phyloP scores from a whole-genome alignment of 345 rosid genomes.

The Barbarea vulgaris region DNA sequence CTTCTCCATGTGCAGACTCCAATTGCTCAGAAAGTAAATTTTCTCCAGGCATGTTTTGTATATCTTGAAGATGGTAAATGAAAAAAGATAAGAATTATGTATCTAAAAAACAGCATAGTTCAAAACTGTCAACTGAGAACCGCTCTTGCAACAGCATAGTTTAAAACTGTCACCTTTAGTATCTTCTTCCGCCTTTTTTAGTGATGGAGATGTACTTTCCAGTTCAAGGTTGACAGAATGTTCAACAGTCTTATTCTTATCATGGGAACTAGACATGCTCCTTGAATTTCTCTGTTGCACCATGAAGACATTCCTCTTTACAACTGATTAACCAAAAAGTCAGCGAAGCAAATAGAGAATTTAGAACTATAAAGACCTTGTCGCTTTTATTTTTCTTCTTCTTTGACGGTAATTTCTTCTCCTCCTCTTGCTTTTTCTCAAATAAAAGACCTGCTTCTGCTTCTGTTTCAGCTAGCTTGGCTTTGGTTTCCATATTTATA shows the following conservation, averaged over 20 bases:
- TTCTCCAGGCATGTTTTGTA: constrained; percentile 16
- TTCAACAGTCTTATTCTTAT: neutral
- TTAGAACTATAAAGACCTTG: constrained; percentile 8
- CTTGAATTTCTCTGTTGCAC: constrained; percentile 4
- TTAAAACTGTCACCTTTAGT: neutral
- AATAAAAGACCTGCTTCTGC: neutral
- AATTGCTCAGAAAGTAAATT: neutral
- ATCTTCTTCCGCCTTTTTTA: neutral
- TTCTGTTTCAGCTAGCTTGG: constrained; percentile 1
- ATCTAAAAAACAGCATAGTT: too few species aligned
- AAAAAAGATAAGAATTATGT: neutral
- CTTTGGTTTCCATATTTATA: neutral
- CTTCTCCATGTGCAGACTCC: neutral
- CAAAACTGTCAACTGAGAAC: neutral
- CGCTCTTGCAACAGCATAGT: constrained; percentile 9
- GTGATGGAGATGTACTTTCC: neutral
- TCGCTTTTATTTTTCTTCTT: constrained; percentile 27
- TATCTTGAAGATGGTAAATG: neutral
- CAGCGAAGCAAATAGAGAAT: neutral
- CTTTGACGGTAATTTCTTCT: neutral
- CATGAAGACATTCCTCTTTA: constrained; percentile 4
- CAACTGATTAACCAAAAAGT: neutral
- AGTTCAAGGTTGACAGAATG: neutral
- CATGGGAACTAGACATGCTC: neutral
- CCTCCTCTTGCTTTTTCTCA: neutral